Evolutionary conservation across 208 protist genomes (phyloP), one percentile per base, ranked within the genome.

Genomic region (Crithidia acanthocephali): DNA sequence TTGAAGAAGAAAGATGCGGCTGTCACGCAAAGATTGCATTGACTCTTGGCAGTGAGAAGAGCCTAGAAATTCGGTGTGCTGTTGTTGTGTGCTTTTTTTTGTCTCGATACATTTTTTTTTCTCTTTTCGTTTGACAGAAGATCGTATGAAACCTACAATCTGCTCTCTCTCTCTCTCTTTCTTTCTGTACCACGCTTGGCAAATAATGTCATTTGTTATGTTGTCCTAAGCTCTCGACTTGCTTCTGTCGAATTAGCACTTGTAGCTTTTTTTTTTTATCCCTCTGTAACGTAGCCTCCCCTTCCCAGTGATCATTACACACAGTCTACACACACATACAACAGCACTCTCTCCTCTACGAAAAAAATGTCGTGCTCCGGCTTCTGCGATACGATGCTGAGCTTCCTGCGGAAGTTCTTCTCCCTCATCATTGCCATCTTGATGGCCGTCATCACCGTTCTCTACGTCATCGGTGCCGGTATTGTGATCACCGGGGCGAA

Each of bases 361-460:
- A 5, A 6, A 23, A 86, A 58, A 76, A 87, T 73, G 70, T 61
- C 45, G 25, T 77, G 48, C 57, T 66, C 67, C 22, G 57, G 58
- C 42, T 42, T 79, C 32, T 83, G 74, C 35, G 83, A 85, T 42
- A 80, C 44, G 23, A 48, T 85, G 35, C 52, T 78, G 2, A 76
- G 66, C 64, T 88, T 91, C 61, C 27, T 91, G 45, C 80, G 85
- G 27, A 95, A 95, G 75, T 95, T 92, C 73, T 80, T 93, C 61
- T 93, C 90, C 4, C 80, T 95, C 32, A 90, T 95, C 45, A 42
- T 95, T n/a, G 87, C 74, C 27, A 60, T 85, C 18, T 30, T 88
- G 25, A 85, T 93, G 79, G 86, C 80, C 11, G 25, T 91, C 58
- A 59, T 76, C 40, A 92, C 87, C 28, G 50, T 89, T 32, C 30